These are phyloP conservation scores for Pichia sp. DNA, from an alignment of 1,139 yeast genomes.

Conservation along the genomic window DNA sequence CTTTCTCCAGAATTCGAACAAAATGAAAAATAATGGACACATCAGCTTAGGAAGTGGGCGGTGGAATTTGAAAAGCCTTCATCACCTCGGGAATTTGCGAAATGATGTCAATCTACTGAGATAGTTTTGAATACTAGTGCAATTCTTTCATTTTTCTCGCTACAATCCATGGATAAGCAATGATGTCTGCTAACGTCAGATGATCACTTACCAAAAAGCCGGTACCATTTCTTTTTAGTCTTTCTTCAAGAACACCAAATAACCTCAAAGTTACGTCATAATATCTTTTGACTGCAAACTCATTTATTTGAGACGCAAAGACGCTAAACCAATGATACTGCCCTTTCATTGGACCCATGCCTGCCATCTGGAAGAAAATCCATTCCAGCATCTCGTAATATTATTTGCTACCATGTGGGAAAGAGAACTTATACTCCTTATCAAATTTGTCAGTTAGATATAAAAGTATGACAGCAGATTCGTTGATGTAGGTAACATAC, in stretches of 20 bases:
- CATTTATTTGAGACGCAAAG: conserved; percentile 45
- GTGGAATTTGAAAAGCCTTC: too few species aligned
- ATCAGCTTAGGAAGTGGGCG: too few species aligned
- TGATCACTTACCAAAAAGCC: conserved; percentile 57
- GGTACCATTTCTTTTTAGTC: conserved; percentile 41
- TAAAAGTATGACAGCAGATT: conserved; percentile 56
- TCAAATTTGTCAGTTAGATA: conserved; percentile 59
- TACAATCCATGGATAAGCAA: conserved; percentile 40
- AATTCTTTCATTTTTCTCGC: too few species aligned
- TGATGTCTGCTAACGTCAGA: conserved; percentile 49
- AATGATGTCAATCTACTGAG: too few species aligned
- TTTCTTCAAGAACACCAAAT: conserved; percentile 49
- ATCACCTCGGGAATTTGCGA: too few species aligned
- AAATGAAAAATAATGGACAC: neutral
- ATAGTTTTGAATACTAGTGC: too few species aligned
- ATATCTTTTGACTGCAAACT: conserved; percentile 52
- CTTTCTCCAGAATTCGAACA: neutral
- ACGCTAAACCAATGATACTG: conserved; percentile 47
- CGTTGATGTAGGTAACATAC: conserved; percentile 41
- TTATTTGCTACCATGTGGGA: conserved; percentile 36
- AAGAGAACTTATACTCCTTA: conserved; percentile 46
- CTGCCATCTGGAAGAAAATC: conserved; percentile 54
- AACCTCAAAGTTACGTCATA: conserved; percentile 48
- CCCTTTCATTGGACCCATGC: conserved; percentile 60
- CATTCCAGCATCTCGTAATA: conserved; percentile 52